Conservation (phyloP, 148 eudicot genomes). For the Fagopyrum tataricum region DNA sequence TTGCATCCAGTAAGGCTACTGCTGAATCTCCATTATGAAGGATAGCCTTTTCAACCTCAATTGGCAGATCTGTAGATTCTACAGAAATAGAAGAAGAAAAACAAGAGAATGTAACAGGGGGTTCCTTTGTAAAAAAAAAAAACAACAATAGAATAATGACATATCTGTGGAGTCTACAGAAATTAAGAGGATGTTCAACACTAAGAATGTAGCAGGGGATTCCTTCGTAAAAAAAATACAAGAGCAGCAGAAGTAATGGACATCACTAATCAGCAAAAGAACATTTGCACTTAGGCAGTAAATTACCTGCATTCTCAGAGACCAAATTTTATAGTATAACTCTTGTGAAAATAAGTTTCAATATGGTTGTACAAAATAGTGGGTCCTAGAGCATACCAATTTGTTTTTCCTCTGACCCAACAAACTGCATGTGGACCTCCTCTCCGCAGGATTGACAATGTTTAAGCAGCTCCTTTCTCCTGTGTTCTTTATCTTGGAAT, state of each 20-base stretch:
- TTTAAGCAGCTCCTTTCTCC: constrained; percentile 67
- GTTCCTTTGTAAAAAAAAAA: no score
- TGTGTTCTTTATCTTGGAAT: constrained; percentile 41
- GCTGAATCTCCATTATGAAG: constrained; percentile 66
- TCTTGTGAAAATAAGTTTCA: background rate
- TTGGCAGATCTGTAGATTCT: constrained; percentile 62
- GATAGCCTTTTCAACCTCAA: constrained; percentile 75
- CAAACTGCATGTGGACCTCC: constrained; percentile 60
- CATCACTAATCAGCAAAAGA: background rate
- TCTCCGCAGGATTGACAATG: constrained; percentile 64
- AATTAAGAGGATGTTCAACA: background rate
- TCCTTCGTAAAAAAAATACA: background rate
- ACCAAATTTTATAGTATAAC: background rate
- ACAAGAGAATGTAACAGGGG: no score
- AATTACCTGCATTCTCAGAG: background rate
- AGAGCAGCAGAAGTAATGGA: background rate
- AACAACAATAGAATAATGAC: constrained; percentile 18
- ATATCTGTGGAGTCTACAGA: constrained; percentile 45
- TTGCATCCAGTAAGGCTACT: constrained; percentile 61
- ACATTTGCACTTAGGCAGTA: background rate
- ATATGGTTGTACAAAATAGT: background rate
- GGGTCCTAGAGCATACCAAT: background rate
- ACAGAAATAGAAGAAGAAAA: no score
- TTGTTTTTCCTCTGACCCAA: constrained; percentile 16
- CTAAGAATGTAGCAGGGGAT: constrained; percentile 8